A percentile compares a stretch with the other conserved stretches of the same genome.
Evolutionary conservation across 2,329 filamentous ascomycete species (phyloP).

Genomic region (Colletotrichum sp.): DNA sequence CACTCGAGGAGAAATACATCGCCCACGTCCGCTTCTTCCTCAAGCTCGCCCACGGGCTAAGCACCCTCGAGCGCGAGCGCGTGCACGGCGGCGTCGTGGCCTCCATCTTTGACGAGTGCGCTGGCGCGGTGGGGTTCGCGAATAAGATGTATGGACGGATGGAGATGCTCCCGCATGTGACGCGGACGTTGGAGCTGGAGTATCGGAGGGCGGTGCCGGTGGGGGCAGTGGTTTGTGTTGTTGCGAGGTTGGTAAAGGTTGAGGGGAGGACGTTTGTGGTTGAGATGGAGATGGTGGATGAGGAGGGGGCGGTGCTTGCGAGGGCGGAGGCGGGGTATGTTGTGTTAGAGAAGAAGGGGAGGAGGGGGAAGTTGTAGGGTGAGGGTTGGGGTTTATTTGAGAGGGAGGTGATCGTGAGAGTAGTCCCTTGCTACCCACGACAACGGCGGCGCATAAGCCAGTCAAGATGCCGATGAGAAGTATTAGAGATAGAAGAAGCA

Average conservation of each 20-base stretch:
- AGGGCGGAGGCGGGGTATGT: background rate
- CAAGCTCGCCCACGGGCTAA: background rate
- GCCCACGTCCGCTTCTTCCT: background rate
- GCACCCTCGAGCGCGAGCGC: background rate
- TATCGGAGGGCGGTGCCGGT: background rate
- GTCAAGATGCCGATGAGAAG: too few relatives aligned
- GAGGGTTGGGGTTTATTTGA: background rate
- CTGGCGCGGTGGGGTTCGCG: background rate
- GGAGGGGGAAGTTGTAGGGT: background rate
- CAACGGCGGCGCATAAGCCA: too few relatives aligned
- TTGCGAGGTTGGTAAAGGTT: background rate
- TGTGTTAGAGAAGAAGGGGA: background rate
- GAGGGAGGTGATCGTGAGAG: too few relatives aligned
- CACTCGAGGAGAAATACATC: background rate
- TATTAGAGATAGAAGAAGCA: accelerated
- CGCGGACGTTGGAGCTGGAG: background rate
- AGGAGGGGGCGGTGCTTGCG: background rate
- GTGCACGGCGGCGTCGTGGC: background rate
- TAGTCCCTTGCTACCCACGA: too few relatives aligned
- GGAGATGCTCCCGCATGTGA: background rate
- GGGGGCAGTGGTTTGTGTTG: background rate
- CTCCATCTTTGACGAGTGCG: background rate
- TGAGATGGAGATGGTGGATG: background rate
- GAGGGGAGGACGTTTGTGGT: background rate
- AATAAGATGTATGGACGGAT: background rate